Evolutionary conservation across 371 early-diverging fungal species (phyloP).

Genomic region (Homolaphlyctis polyrhiza): DNA sequence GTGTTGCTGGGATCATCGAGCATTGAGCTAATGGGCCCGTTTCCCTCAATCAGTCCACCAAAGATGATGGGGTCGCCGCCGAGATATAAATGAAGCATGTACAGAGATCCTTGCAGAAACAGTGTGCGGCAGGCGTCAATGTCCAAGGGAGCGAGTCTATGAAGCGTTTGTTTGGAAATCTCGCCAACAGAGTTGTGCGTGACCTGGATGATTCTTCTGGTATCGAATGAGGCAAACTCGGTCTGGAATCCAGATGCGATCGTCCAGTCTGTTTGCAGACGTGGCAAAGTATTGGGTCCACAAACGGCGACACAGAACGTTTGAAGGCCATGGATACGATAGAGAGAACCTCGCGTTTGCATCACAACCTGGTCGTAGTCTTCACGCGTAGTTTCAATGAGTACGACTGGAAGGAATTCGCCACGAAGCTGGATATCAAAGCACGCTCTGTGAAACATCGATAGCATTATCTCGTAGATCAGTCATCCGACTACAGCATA

Average conservation of each 20-base stretch:
- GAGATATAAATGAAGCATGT: conserved; percentile 7
- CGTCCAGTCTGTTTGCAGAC: conserved; percentile 23
- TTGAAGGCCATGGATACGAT: conserved; percentile 55
- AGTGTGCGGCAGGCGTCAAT: conserved; percentile 9
- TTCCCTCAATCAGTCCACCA: too few species aligned
- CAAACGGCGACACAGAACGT: conserved; percentile 57
- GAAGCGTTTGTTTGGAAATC: too few species aligned
- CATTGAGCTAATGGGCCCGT: too few species aligned
- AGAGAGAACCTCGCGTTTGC: conserved; percentile 45
- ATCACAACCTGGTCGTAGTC: conserved; percentile 49
- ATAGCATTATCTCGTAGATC: conserved; percentile 12
- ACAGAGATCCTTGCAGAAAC: conserved; percentile 13
- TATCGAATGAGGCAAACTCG: conserved; percentile 12
- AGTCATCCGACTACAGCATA: too few species aligned
- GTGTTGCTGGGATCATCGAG: too few species aligned
- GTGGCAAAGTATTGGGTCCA: conserved; percentile 57
- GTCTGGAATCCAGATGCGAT: conserved; percentile 19
- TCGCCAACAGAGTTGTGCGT: not conserved
- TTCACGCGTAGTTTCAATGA: conserved; percentile 55
- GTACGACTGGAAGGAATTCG: conserved; percentile 65
- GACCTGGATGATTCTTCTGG: not conserved
- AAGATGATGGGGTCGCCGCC: conserved; percentile 1
- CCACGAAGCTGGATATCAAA: conserved; percentile 64
- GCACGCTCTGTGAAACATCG: conserved; percentile 3
- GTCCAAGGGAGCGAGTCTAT: conserved; percentile 11